These are phyloP conservation scores for Fusarium acutatum DNA, from an alignment of 2,329 filamentous ascomycete species.

Conservation along the genomic window DNA sequence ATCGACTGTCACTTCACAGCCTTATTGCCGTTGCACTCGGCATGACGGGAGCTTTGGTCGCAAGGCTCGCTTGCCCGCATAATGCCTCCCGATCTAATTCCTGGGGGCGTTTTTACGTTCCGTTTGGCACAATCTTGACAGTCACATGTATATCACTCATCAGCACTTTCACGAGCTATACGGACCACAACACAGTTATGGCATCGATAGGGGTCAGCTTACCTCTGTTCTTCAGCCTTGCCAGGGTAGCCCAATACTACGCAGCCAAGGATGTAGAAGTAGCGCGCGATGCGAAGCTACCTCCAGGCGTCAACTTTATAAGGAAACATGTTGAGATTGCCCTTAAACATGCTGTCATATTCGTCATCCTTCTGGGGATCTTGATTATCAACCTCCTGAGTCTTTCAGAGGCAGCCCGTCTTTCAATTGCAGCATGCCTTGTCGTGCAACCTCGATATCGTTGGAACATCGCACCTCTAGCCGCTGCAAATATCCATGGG, in stretches of 20 bases:
- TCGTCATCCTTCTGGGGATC: neutral
- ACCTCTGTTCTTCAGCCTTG: slow-evolving; percentile 28
- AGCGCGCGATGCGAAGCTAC: neutral
- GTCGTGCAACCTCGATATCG: slow-evolving; percentile 11
- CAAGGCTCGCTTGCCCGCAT: slow-evolving; percentile 1
- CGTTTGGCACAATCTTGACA: slow-evolving; percentile 10
- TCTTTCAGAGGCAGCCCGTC: slow-evolving; percentile 15
- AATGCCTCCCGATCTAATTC: slow-evolving; percentile 13
- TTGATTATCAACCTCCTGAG: neutral
- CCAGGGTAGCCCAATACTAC: slow-evolving; percentile 30
- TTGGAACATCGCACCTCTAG: neutral
- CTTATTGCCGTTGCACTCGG: slow-evolving; percentile 27
- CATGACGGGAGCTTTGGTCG: slow-evolving; percentile 15
- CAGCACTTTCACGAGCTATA: neutral
- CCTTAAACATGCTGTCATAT: slow-evolving; percentile 14
- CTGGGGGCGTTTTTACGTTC: slow-evolving; percentile 32
- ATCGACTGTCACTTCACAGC: neutral
- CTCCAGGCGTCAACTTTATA: neutral
- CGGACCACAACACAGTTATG: slow-evolving; percentile 6
- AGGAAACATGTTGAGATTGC: slow-evolving; percentile 12
- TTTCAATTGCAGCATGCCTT: slow-evolving; percentile 25
- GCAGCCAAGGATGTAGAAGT: slow-evolving; percentile 21
- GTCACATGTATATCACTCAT: neutral
- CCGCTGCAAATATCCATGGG: neutral
- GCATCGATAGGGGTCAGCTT: slow-evolving; percentile 25